phyloP scores from a whole-genome alignment of 1,139 yeast genomes.

The Magnusiomyces suaveolens region DNA sequence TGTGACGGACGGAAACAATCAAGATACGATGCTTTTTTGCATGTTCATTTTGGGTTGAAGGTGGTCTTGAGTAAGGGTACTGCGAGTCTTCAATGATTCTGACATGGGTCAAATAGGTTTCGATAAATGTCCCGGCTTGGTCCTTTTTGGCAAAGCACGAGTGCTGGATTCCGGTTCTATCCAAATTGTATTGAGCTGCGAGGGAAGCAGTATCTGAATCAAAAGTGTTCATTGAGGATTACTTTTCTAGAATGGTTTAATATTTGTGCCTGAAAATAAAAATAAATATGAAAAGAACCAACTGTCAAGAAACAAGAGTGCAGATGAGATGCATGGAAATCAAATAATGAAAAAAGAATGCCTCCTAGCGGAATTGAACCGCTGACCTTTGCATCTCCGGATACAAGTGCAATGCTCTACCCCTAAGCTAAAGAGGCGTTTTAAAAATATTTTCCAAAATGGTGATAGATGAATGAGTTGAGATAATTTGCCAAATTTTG shows the following conservation, averaged over 20 bases:
- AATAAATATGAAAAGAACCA: too few relatives aligned
- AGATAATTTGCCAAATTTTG: too few relatives aligned
- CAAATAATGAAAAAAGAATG: too few relatives aligned
- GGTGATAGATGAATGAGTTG: too few relatives aligned
- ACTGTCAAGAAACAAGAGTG: too few relatives aligned
- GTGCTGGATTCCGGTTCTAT: slow-evolving; percentile 37
- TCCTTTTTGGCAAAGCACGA: slow-evolving; percentile 39
- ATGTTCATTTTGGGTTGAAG: slow-evolving; percentile 22
- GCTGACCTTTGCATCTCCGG: background rate
- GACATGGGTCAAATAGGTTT: slow-evolving; percentile 51
- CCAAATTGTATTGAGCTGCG: slow-evolving; percentile 46
- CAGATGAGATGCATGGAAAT: too few relatives aligned
- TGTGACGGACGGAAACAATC: slow-evolving; percentile 41
- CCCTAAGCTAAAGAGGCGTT: background rate
- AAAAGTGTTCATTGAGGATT: too few relatives aligned
- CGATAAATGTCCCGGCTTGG: slow-evolving; percentile 23
- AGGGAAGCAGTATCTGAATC: slow-evolving; percentile 27
- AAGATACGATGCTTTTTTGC: slow-evolving; percentile 29
- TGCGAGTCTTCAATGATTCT: slow-evolving; percentile 34
- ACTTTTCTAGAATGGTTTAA: too few relatives aligned
- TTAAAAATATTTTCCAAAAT: too few relatives aligned
- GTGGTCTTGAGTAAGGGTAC: slow-evolving; percentile 25
- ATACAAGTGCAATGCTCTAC: background rate
- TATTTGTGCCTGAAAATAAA: too few relatives aligned
- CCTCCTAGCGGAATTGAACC: background rate